phyloP scores from a whole-genome alignment of 1,284 basidiomycete species.

The Lignosus rhinocerotis region DNA sequence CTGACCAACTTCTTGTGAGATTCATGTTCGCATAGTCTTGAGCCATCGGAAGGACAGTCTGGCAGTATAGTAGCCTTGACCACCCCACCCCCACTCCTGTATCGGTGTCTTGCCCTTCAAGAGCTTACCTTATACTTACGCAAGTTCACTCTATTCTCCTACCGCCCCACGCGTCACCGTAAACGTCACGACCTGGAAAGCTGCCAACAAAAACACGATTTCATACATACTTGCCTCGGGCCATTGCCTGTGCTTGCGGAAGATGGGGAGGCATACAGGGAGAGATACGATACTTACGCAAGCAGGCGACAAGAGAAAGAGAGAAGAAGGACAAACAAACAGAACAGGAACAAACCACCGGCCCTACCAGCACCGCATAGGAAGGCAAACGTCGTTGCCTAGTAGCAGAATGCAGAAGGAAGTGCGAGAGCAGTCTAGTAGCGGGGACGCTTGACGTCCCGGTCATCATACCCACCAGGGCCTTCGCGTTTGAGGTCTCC shows the following conservation, averaged over 20 bases:
- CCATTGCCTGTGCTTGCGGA: slow-evolving; percentile 28
- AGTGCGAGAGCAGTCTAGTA: slow-evolving; percentile 48
- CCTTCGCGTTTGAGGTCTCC: slow-evolving; percentile 69
- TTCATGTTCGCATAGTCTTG: too few relatives aligned
- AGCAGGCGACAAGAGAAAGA: slow-evolving; percentile 2
- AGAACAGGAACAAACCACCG: slow-evolving; percentile 18
- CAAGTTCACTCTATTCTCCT: not conserved
- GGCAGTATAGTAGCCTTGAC: too few relatives aligned
- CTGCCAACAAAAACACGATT: slow-evolving; percentile 6
- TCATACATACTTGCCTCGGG: slow-evolving; percentile 32
- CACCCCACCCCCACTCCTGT: too few relatives aligned
- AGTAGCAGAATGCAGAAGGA: not conserved
- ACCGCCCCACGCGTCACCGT: not conserved
- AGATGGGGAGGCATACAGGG: slow-evolving; percentile 9
- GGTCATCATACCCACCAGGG: slow-evolving; percentile 75
- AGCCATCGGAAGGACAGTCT: too few relatives aligned
- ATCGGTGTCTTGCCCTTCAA: not conserved
- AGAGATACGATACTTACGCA: slow-evolving; percentile 30
- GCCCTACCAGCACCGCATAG: slow-evolving; percentile 19
- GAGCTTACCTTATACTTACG: not conserved
- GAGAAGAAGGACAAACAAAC: slow-evolving; percentile 1
- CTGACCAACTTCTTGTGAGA: not conserved
- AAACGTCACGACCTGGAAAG: not conserved
- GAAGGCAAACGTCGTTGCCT: slow-evolving; percentile 3
- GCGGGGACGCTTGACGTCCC: slow-evolving; percentile 78